Percentiles rank a stretch among this genome's conserved stretches.
These are phyloP conservation scores for Tardiomyces digboiensis DNA, from an alignment of 1,139 yeast genomes.

Conservation along the genomic window DNA sequence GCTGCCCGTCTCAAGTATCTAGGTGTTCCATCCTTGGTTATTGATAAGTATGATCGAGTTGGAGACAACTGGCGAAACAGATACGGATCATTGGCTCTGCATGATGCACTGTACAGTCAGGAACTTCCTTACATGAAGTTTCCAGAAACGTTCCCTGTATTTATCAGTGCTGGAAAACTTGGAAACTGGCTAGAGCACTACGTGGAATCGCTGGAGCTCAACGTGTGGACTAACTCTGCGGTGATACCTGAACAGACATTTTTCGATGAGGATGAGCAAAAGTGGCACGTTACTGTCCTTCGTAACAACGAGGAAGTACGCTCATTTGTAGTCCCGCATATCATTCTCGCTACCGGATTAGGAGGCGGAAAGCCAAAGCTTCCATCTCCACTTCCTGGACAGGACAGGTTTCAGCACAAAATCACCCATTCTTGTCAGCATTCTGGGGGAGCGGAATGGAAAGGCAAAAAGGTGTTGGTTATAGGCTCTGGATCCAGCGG, in stretches of 20 bases:
- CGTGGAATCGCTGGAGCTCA: conserved; percentile 32
- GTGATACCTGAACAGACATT: conserved; percentile 20
- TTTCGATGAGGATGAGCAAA: conserved; percentile 25
- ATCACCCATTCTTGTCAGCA: conserved; percentile 34
- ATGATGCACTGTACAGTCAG: conserved; percentile 37
- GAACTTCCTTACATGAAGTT: conserved; percentile 32
- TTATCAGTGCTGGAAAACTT: conserved; percentile 35
- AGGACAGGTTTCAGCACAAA: conserved; percentile 31
- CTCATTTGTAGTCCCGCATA: conserved; percentile 24
- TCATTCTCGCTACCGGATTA: conserved; percentile 36
- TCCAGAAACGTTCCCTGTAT: conserved; percentile 34
- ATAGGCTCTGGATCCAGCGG: conserved; percentile 38
- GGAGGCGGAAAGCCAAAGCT: conserved; percentile 31
- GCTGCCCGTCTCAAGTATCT: conserved; percentile 35
- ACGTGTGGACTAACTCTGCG: conserved; percentile 24
- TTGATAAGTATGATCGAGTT: conserved; percentile 29
- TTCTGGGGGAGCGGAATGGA: conserved; percentile 31
- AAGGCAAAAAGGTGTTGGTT: conserved; percentile 34
- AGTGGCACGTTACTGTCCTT: conserved; percentile 22
- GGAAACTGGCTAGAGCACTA: conserved; percentile 35
- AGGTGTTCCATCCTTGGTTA: conserved; percentile 31
- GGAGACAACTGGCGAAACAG: conserved; percentile 41
- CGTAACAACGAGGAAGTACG: conserved; percentile 5
- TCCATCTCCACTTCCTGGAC: conserved; percentile 29
- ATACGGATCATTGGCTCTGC: conserved; percentile 35